Evolutionary conservation across 1,284 basidiomycete species (phyloP), one percentile per base, ranked within the genome.

Genomic region (Cryptococcus sp.): DNA sequence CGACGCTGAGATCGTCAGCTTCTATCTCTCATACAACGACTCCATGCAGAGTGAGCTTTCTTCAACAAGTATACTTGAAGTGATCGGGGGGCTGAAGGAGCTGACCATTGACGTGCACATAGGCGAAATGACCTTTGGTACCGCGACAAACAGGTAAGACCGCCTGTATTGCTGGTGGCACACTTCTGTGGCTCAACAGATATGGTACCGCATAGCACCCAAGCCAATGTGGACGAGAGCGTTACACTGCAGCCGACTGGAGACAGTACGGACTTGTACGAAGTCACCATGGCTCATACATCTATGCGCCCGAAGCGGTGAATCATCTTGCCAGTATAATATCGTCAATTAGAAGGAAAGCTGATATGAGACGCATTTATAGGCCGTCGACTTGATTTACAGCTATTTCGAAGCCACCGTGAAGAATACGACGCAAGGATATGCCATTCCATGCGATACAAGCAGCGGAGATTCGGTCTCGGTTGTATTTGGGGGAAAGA

Each of bases 81-180:
- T 35, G 2, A 5, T 3, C 19, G 35, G 22, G n/a, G 8, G 19
- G 8, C 5, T 15, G 2, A 1, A 25, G 5, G 25, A 25, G 22
- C 31, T 46, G 2, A 16, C 31, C 3, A 23, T 20, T 40, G 41
- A 7, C 10, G 31, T 2, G 2, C 31, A 35, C 3, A 46, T n/a
- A 57, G 56, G 56, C 42, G 56, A 57, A 19, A 53, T 57, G 19
- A 57, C 56, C 13, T 57, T 57, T 44, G 56, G 56, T 19, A 50
- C 51, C 23, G 45, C 52, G 6, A 47, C 49, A 20, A 57, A 50
- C 22, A 57, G 56, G 56, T 48, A 22, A 47, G 56, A 16, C 7
- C 0, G 5, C 31, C 10, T 35, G 31, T 2, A 8, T 5, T 8
- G 31, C 31, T 31, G 27, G 27, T 10, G 27, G 10, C 5, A 31